These are phyloP conservation scores for Raddia distichophylla DNA, from an alignment of 176 grass and related monocot genomes.

Conservation along the genomic window DNA sequence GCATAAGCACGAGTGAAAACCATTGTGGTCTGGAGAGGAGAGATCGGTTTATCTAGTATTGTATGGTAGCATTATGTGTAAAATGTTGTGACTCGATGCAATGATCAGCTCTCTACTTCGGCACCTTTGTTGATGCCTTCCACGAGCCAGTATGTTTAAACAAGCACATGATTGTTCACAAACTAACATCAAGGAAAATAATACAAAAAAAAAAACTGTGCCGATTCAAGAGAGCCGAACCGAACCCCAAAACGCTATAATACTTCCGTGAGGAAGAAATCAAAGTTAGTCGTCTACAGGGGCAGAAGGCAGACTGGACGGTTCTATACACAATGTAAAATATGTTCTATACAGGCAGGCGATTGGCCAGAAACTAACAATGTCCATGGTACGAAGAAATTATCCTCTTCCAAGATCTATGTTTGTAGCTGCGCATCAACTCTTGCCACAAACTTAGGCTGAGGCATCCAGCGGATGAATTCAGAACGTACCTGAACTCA, in stretches of 20 bases:
- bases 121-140: neutral
- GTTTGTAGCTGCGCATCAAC: conserved; percentile 8
- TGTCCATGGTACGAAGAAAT: neutral
- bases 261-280: neutral
- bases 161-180: neutral
- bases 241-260: conserved; percentile 28
- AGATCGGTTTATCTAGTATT: neutral
- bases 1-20: neutral
- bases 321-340: conserved; percentile 61
- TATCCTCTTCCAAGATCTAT: conserved; percentile 13
- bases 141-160: neutral
- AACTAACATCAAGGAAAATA: neutral
- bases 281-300: conserved; percentile 36
- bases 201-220: neutral
- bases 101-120: neutral
- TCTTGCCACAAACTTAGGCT: conserved; percentile 8
- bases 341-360: conserved; percentile 48
- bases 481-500: conserved; percentile 38
- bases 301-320: conserved; percentile 30
- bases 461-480: conserved; percentile 19
- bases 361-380: conserved; percentile 32
- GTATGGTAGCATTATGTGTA: neutral
- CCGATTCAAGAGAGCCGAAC: neutral
- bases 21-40: neutral
- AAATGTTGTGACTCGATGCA: neutral